phyloP scores from a whole-genome alignment of 2,329 filamentous ascomycete species.

The Cadophora luteo-olivacea region DNA sequence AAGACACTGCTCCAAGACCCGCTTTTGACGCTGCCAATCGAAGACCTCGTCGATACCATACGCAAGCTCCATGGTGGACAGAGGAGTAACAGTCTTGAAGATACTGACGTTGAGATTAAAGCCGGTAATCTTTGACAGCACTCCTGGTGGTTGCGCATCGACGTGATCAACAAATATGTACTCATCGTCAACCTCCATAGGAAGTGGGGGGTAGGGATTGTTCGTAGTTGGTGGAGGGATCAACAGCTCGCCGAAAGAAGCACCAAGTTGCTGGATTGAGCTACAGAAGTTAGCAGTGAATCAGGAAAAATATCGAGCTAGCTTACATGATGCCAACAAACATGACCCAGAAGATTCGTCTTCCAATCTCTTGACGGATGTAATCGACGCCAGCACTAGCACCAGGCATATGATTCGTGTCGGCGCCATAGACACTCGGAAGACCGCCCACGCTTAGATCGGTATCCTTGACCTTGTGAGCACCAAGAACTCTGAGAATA shows the following conservation, averaged over 20 bases:
- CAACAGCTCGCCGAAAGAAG: constrained; percentile 72
- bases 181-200: constrained; percentile 83
- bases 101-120: constrained; percentile 83
- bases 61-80: constrained; percentile 81
- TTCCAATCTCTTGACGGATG: constrained; percentile 75
- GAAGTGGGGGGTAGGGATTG: constrained; percentile 79
- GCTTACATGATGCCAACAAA: constrained; percentile 73
- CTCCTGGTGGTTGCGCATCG: constrained; percentile 70
- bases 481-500: constrained; percentile 71
- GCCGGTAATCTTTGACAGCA: constrained; percentile 74
- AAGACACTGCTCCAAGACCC: constrained; percentile 74
- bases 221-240: constrained; percentile 78
- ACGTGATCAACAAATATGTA: constrained; percentile 77
- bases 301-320: not conserved
- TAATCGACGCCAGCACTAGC: constrained; percentile 57
- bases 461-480: constrained; percentile 59
- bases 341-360: constrained; percentile 85
- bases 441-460: constrained; percentile 44
- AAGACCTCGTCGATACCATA: constrained; percentile 81
- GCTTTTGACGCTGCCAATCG: constrained; percentile 78
- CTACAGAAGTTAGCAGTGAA: constrained; percentile 49
- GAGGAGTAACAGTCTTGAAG: constrained; percentile 79
- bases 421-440: constrained; percentile 36
- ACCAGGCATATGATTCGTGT: constrained; percentile 24
- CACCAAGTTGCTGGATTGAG: constrained; percentile 79